Evolutionary conservation across 441 rosid species (phyloP), one percentile per base, ranked within the genome.

Genomic region (Aquilaria agallochum): DNA sequence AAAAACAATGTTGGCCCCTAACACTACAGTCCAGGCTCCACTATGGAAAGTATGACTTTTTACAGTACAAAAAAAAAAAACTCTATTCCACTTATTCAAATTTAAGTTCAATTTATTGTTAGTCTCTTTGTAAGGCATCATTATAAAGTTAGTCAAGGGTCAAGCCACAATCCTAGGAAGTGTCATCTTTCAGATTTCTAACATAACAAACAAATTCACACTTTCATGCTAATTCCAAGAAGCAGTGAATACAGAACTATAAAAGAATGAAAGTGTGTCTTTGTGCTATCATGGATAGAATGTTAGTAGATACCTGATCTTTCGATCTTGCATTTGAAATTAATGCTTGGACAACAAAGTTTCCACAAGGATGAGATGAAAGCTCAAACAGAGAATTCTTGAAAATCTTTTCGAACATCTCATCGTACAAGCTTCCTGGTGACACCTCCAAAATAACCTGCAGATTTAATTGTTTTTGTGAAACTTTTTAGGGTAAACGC

Each of bases 371-470:
- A 72, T 95, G 78, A 56, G 94, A 82, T 66, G 99, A 79, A 65
- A 92, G 89, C 71, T 88, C 72, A 65, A 76, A 83, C 65, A 92
- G 70, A 2, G 95, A 85, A 69, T 80, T 80, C 80, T 72, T 80
- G 80, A 88, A 95, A 71, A 95, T 62, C 69, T 86, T 88, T 53
- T 59, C 55, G 63, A 92, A 78, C 70, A 95, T 64, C 72, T 85
- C 92, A 54, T 75, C 56, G 68, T 84, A 92, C 84, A 89, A 63
- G 69, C 73, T 79, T 68, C 83, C 88, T 52, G 95, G 91, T 59
- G 93, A 80, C 68, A 86, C 96, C 74, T 82, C 95, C 75, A 92
- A 62, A 74, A 92, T 83, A 65, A 89, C 95, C 96, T 92, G 88
- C 73, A 78, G 58, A 65, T 50, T 66, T 40, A 40, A 40, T 3